phyloP scores from a whole-genome alignment of 257 asterid genomes.

The Haberlea rhodopensis region DNA sequence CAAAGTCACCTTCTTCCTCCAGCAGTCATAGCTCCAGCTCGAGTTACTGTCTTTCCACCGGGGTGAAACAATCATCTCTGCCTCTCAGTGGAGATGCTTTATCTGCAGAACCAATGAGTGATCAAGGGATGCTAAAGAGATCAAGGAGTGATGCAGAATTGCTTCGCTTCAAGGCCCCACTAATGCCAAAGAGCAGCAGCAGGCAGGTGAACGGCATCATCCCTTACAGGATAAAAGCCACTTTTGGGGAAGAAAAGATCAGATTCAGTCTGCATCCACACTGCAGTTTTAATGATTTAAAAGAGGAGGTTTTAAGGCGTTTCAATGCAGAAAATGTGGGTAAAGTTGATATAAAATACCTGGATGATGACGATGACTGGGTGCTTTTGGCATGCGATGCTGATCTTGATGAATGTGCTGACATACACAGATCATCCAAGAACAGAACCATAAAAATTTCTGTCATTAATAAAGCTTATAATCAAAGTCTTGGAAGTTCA shows the following conservation, averaged over 20 bases:
- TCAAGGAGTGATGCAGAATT: conserved; percentile 50
- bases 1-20: conserved; percentile 56
- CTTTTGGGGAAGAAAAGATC: conserved; percentile 63
- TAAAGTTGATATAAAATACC: conserved; percentile 54
- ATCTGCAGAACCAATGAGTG: conserved; percentile 34
- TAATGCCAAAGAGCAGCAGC: conserved; percentile 35
- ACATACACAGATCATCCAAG: conserved; percentile 56
- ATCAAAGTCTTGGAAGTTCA: conserved; percentile 52
- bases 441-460: conserved; percentile 56
- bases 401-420: conserved; percentile 79
- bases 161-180: conserved; percentile 44
- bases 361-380: conserved; percentile 80
- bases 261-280: conserved; percentile 62
- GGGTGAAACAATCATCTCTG: conserved; percentile 43
- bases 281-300: conserved; percentile 56
- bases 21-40: conserved; percentile 72
- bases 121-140: conserved; percentile 34
- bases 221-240: conserved; percentile 56
- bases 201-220: conserved; percentile 26
- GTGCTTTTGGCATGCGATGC: conserved; percentile 83
- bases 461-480: conserved; percentile 40
- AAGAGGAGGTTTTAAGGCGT: conserved; percentile 55
- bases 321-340: conserved; percentile 48
- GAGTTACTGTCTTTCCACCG: conserved; percentile 53
- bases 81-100: conserved; percentile 37